Conservation (phyloP, 2,329 filamentous ascomycete genomes). For the Nothopassalora personata region DNA sequence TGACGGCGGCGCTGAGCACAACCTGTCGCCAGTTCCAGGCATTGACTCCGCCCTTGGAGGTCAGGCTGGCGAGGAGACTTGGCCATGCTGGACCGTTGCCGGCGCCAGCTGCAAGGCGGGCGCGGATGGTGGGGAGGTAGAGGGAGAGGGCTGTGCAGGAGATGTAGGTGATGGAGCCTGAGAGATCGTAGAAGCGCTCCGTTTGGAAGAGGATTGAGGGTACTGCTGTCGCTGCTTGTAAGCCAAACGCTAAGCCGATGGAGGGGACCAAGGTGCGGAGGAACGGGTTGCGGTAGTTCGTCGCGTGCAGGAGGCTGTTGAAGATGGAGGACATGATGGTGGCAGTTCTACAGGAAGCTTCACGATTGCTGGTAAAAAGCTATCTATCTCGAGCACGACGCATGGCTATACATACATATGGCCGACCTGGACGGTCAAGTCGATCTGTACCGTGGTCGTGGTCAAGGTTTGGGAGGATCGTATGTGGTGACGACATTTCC, state of each 20-base stretch:
- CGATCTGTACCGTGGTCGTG: not conserved
- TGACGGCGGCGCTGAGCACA: conserved; percentile 50
- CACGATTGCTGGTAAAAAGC: not conserved
- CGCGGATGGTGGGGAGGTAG: conserved; percentile 55
- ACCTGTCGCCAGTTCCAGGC: conserved; percentile 60
- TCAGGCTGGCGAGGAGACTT: conserved; percentile 44
- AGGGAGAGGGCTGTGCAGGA: conserved; percentile 59
- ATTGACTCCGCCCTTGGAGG: conserved; percentile 37
- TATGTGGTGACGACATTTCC: not conserved
- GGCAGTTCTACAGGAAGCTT: not conserved
- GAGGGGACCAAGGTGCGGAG: conserved; percentile 58
- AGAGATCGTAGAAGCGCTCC: conserved; percentile 65
- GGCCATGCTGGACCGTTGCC: conserved; percentile 43
- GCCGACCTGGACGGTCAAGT: not conserved
- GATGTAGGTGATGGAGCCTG: conserved; percentile 61
- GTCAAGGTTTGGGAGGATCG: not conserved
- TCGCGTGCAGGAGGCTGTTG: conserved; percentile 52
- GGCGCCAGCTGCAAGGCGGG: conserved; percentile 45
- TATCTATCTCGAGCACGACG: not conserved
- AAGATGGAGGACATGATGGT: conserved; percentile 33
- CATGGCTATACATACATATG: not conserved
- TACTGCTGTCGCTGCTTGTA: conserved; percentile 58
- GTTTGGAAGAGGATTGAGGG: conserved; percentile 57
- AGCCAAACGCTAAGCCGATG: conserved; percentile 56
- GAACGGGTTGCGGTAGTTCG: conserved; percentile 58